Percentiles rank a stretch among this genome's conserved stretches.
Conservation (phyloP, 768 basidiomycete species). For the Tephrocybe sp. region DNA sequence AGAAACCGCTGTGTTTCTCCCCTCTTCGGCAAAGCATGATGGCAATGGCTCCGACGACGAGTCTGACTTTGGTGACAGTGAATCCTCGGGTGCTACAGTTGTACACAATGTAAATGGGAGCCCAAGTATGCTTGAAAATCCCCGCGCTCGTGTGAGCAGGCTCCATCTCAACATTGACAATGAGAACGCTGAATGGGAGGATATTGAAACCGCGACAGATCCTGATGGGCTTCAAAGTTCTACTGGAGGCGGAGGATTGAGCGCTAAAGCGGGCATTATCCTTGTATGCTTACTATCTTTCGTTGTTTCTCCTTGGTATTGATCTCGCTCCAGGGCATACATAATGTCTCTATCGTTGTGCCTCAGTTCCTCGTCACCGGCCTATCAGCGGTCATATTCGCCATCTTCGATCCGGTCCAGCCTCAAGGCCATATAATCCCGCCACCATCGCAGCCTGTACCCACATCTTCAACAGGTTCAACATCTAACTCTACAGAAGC, state of each 20-base stretch:
- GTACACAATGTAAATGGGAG: background rate
- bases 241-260: constrained; percentile 33
- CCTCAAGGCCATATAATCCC: constrained; percentile 11
- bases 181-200: constrained; percentile 29
- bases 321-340: constrained; percentile 66
- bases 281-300: constrained; percentile 46
- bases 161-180: constrained; percentile 30
- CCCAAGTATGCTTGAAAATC: constrained; percentile 36
- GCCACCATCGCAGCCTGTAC: constrained; percentile 5
- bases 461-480: background rate
- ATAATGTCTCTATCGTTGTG: constrained; percentile 91
- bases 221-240: background rate
- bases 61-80: constrained; percentile 13
- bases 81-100: background rate
- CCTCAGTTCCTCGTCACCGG: constrained; percentile 94
- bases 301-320: background rate
- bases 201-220: constrained; percentile 9
- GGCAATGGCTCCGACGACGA: constrained; percentile 7
- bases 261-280: constrained; percentile 86
- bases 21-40: background rate
- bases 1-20: constrained; percentile 20
- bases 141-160: constrained; percentile 47
- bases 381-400: constrained; percentile 82
- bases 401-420: constrained; percentile 71
- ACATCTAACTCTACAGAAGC: constrained; percentile 3